phyloP scores from a whole-genome alignment of 768 basidiomycete species.

The Sarcomyxa edulis region DNA sequence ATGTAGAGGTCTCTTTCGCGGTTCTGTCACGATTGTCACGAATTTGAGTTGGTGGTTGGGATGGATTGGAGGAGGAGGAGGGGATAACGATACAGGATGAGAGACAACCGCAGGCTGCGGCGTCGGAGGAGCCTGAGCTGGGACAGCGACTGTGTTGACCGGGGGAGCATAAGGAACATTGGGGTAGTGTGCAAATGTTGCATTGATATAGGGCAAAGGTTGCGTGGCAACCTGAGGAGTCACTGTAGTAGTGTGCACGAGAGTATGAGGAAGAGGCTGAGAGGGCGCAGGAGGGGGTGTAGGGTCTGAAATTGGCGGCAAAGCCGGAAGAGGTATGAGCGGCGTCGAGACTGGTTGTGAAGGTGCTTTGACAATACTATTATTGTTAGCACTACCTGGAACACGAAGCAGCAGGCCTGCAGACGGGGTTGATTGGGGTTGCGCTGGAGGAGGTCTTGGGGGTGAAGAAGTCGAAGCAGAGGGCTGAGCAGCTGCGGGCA shows the following conservation, averaged over 20 bases:
- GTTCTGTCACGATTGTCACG: conserved; percentile 51
- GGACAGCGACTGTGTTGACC: conserved; percentile 15
- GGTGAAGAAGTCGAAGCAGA: conserved; percentile 18
- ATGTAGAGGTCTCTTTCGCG: conserved; percentile 49
- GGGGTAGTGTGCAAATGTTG: conserved; percentile 44
- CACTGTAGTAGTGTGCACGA: conserved; percentile 10
- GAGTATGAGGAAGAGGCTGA: conserved; percentile 16
- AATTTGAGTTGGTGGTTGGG: conserved; percentile 44
- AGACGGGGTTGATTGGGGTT: conserved; percentile 13
- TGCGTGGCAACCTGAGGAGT: conserved; percentile 27
- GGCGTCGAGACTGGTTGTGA: conserved; percentile 13
- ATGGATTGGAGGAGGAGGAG: conserved; percentile 29
- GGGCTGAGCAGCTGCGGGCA: conserved; percentile 39
- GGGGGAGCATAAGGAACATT: conserved; percentile 46
- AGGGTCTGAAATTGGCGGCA: conserved; percentile 12
- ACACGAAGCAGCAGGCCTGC: conserved; percentile 28
- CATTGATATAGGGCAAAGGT: conserved; percentile 27
- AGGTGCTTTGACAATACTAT: conserved; percentile 16
- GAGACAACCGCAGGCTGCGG: conserved; percentile 17
- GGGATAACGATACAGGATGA: conserved; percentile 31
- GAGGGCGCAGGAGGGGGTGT: conserved; percentile 19
- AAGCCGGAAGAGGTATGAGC: conserved; percentile 10
- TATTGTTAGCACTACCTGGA: conserved; percentile 21
- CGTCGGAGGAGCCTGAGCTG: conserved; percentile 13
- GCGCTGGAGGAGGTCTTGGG: conserved; percentile 12